A percentile compares a stretch with the other conserved stretches of the same genome.
Conservation (phyloP, 257 asterid species). For the Capsicum baccatum region DNA sequence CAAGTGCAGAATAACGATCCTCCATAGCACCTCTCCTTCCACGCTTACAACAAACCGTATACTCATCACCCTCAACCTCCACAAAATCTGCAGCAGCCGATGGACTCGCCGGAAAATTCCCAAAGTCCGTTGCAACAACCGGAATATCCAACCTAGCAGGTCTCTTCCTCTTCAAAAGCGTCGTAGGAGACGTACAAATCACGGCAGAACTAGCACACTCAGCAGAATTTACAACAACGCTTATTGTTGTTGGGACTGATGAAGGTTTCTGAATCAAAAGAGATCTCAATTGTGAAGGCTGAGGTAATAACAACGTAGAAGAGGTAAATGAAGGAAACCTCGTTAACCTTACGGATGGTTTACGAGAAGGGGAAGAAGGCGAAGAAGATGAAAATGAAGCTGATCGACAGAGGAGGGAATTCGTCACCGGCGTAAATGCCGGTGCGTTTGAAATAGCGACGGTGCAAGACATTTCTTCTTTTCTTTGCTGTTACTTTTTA, state of each 20-base stretch:
- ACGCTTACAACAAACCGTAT: conserved; percentile 75
- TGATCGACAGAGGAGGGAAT: conserved; percentile 38
- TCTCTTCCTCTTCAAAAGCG: conserved; percentile 48
- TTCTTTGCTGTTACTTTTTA: not conserved
- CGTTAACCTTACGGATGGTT: conserved; percentile 34
- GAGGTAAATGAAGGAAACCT: conserved; percentile 27
- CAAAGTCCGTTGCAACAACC: conserved; percentile 32
- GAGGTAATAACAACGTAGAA: conserved; percentile 41
- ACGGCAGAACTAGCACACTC: conserved; percentile 42
- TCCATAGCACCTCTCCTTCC: conserved; percentile 85
- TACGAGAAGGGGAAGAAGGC: conserved; percentile 26
- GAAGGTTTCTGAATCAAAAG: conserved; percentile 55
- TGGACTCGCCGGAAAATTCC: conserved; percentile 34
- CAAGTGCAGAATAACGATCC: conserved; percentile 76
- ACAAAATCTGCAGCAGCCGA: conserved; percentile 39
- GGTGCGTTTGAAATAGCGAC: conserved; percentile 74
- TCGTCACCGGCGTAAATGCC: conserved; percentile 47
- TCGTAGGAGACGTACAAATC: conserved; percentile 31
- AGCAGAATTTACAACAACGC: conserved; percentile 48
- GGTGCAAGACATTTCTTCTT: conserved; percentile 43
- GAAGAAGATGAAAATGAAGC: conserved; percentile 41
- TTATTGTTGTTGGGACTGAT: conserved; percentile 35
- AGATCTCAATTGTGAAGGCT: conserved; percentile 55
- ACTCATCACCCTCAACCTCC: conserved; percentile 78
- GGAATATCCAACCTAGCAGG: conserved; percentile 53